Evolutionary conservation across 2,329 filamentous ascomycete species (phyloP).

Genomic region (Verticillium isaacii): DNA sequence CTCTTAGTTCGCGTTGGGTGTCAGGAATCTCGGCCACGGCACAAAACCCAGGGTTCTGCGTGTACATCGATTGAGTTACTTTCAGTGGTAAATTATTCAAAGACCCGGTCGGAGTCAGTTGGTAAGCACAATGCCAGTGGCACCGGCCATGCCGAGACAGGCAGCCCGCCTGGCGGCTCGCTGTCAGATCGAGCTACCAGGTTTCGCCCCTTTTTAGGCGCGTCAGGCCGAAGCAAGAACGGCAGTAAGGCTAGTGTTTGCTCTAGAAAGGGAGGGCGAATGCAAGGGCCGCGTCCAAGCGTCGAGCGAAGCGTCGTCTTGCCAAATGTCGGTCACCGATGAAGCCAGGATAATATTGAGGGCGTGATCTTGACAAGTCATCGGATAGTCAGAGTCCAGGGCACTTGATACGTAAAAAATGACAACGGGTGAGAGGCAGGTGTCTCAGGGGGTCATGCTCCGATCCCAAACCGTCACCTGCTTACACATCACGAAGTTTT

Average conservation of each 20-base stretch:
- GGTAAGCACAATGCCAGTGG: conserved; percentile 1
- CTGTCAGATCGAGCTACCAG: neutral
- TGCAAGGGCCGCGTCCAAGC: neutral
- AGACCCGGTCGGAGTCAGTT: conserved; percentile 10
- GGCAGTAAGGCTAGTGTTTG: neutral
- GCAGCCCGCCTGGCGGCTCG: neutral
- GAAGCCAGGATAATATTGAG: too few species aligned
- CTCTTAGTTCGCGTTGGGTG: neutral
- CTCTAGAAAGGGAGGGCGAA: neutral
- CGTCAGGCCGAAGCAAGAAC: neutral
- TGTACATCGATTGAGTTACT: too few species aligned
- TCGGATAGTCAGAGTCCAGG: too few species aligned
- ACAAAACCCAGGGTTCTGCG: too few species aligned
- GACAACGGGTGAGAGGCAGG: neutral
- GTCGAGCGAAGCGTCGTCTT: neutral
- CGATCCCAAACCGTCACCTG: neutral
- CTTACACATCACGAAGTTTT: neutral
- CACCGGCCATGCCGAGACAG: neutral
- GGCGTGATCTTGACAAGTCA: too few species aligned
- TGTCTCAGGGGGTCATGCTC: neutral
- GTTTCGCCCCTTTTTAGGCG: neutral
- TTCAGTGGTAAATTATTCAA: neutral
- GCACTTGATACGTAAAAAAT: neutral
- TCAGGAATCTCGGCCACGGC: too few species aligned
- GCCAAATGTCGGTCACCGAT: too few species aligned